Conservation (phyloP, 2,329 filamentous ascomycete species). For the Fusarium sp. region DNA sequence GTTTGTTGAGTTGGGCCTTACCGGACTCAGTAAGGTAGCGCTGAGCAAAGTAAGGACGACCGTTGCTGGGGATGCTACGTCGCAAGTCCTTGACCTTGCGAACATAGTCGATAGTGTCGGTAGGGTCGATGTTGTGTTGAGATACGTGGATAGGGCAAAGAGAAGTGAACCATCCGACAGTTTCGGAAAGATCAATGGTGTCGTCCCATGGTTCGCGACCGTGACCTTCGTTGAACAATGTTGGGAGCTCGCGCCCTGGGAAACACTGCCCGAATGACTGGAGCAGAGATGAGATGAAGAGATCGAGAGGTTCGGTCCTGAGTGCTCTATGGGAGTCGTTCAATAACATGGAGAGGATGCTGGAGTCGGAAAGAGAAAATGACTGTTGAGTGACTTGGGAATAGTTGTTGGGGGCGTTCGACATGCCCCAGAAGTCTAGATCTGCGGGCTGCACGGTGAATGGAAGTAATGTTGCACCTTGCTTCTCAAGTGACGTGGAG, state of each 20-base stretch:
- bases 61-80: slow-evolving; percentile 26
- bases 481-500: slow-evolving; percentile 10
- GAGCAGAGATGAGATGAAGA: slow-evolving; percentile 54
- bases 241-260: slow-evolving; percentile 50
- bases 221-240: slow-evolving; percentile 58
- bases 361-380: slow-evolving; percentile 15
- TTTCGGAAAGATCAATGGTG: slow-evolving; percentile 54
- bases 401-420: slow-evolving; percentile 19
- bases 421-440: slow-evolving; percentile 42
- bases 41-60: slow-evolving; percentile 31
- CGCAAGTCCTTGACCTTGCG: slow-evolving; percentile 26
- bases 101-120: slow-evolving; percentile 21
- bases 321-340: slow-evolving; percentile 49
- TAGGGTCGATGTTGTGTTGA: not conserved
- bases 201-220: slow-evolving; percentile 56
- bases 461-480: not conserved
- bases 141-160: slow-evolving; percentile 52
- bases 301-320: slow-evolving; percentile 55
- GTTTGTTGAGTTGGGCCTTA: not conserved
- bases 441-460: slow-evolving; percentile 17
- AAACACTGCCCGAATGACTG: slow-evolving; percentile 55
- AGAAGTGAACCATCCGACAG: slow-evolving; percentile 63
- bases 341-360: slow-evolving; percentile 27
- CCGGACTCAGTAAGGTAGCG: slow-evolving; percentile 15
- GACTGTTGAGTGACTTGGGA: slow-evolving; percentile 11